Percentiles rank a stretch among this genome's conserved stretches.
phyloP scores from a whole-genome alignment of 306 rosid genomes.

The Gynostemma pentaphyllum region DNA sequence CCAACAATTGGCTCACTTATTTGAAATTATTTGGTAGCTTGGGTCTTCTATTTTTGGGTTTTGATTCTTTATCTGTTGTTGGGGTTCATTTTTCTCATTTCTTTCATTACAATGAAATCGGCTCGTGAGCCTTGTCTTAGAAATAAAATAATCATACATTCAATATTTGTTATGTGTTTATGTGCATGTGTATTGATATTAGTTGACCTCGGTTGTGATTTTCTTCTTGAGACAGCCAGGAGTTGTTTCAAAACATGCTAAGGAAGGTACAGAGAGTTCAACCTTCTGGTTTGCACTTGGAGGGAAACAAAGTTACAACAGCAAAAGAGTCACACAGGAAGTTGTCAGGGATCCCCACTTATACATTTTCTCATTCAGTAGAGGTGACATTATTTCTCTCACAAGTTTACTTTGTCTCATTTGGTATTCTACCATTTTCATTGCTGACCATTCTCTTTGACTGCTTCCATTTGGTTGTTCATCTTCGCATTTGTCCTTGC shows the following conservation, averaged over 20 bases:
- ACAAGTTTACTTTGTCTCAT: slow-evolving; percentile 10
- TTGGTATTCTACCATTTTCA: slow-evolving; percentile 4
- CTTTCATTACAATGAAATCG: too few relatives aligned
- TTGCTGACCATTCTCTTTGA: slow-evolving; percentile 28
- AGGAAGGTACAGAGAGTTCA: slow-evolving; percentile 99
- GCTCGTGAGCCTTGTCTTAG: too few relatives aligned
- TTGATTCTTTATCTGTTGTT: too few relatives aligned
- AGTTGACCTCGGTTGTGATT: not conserved
- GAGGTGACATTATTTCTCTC: slow-evolving; percentile 39
- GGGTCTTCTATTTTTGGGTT: too few relatives aligned
- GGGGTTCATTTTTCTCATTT: too few relatives aligned
- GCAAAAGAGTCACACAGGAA: slow-evolving; percentile 57
- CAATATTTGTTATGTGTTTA: not conserved
- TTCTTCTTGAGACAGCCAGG: slow-evolving; percentile 66
- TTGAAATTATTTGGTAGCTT: too few relatives aligned
- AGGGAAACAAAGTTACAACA: slow-evolving; percentile 75
- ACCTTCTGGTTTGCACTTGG: slow-evolving; percentile 92
- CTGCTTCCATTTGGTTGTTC: slow-evolving; percentile 20
- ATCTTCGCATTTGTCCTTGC: slow-evolving; percentile 33
- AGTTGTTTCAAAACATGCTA: slow-evolving; percentile 67
- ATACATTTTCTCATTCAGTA: slow-evolving; percentile 57
- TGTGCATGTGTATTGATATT: not conserved
- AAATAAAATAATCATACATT: too few relatives aligned
- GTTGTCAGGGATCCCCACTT: slow-evolving; percentile 80
- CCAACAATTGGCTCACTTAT: too few relatives aligned